Evolutionary conservation across 2,329 filamentous ascomycete species (phyloP).

Genomic region (Penicillium sp.): DNA sequence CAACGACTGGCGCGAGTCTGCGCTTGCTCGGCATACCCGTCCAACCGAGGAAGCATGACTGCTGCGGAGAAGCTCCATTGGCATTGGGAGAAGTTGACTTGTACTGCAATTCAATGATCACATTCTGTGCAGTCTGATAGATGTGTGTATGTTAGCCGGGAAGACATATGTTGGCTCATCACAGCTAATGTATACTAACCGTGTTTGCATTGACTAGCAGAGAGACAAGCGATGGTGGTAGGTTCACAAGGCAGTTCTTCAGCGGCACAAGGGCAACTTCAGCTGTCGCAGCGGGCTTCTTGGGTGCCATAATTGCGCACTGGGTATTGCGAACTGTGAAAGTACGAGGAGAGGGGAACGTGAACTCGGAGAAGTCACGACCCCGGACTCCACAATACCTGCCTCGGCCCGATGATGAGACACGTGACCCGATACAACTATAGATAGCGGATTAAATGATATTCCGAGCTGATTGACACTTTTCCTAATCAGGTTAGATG

Average conservation of each 20-base stretch:
- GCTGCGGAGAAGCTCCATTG: slow-evolving; percentile 54
- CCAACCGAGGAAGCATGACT: slow-evolving; percentile 88
- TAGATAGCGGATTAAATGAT: slow-evolving; percentile 1
- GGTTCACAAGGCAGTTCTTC: slow-evolving; percentile 93
- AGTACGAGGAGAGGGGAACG: slow-evolving; percentile 14
- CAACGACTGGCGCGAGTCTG: slow-evolving; percentile 70
- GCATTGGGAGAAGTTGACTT: slow-evolving; percentile 58
- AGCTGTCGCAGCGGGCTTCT: slow-evolving; percentile 65
- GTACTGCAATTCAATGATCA: slow-evolving; percentile 87
- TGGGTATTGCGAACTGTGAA: slow-evolving; percentile 11
- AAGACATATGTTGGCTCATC: slow-evolving; percentile 4
- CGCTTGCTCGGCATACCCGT: slow-evolving; percentile 96
- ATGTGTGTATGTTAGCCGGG: slow-evolving; percentile 17
- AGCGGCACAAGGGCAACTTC: slow-evolving; percentile 84
- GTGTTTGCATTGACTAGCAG: slow-evolving; percentile 87
- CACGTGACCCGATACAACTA: slow-evolving; percentile 11
- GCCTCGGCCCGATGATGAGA: slow-evolving; percentile 27
- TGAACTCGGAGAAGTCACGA: slow-evolving; percentile 14
- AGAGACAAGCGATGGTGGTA: slow-evolving; percentile 80
- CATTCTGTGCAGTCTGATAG: slow-evolving; percentile 83
- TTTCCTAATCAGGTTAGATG: slow-evolving; percentile 4
- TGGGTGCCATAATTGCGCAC: slow-evolving; percentile 43
- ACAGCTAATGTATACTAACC: slow-evolving; percentile 54
- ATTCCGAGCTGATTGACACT: slow-evolving; percentile 2
- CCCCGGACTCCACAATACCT: slow-evolving; percentile 23